Evolutionary conservation across 75 land plant genomes (phyloP).

Genomic region (Picea glauca): DNA sequence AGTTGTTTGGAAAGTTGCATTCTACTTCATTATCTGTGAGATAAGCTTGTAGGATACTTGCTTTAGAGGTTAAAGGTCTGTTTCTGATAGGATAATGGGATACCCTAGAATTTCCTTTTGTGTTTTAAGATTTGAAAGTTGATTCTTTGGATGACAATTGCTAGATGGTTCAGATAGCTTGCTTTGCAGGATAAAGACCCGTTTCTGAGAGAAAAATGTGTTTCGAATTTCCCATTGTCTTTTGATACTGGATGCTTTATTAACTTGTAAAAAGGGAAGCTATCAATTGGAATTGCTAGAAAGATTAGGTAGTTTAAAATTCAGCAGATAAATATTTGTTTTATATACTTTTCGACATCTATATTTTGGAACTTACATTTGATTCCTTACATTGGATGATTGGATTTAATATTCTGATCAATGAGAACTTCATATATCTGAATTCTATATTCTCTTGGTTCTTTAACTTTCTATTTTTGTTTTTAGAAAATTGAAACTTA

Average conservation of each 20-base stretch:
- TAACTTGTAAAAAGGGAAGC: background rate
- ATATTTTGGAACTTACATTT: background rate
- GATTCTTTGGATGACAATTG: too few relatives aligned
- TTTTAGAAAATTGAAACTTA: constrained; percentile 1
- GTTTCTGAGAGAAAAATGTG: too few relatives aligned
- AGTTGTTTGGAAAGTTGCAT: too few relatives aligned
- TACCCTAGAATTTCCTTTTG: background rate
- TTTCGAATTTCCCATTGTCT: too few relatives aligned
- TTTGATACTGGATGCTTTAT: background rate
- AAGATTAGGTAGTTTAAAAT: background rate
- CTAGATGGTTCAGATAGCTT: too few relatives aligned
- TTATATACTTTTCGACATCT: background rate
- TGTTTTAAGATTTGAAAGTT: background rate
- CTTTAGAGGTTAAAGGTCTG: background rate
- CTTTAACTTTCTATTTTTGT: background rate
- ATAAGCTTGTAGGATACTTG: background rate
- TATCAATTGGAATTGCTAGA: background rate
- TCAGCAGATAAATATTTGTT: background rate
- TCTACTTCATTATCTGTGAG: too few relatives aligned
- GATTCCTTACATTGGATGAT: background rate
- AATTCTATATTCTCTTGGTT: background rate
- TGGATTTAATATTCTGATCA: too few relatives aligned
- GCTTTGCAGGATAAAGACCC: too few relatives aligned
- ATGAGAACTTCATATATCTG: background rate
- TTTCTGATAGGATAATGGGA: background rate